phyloP scores from a whole-genome alignment of 2,329 filamentous ascomycete genomes.

The Epichloe typhina region DNA sequence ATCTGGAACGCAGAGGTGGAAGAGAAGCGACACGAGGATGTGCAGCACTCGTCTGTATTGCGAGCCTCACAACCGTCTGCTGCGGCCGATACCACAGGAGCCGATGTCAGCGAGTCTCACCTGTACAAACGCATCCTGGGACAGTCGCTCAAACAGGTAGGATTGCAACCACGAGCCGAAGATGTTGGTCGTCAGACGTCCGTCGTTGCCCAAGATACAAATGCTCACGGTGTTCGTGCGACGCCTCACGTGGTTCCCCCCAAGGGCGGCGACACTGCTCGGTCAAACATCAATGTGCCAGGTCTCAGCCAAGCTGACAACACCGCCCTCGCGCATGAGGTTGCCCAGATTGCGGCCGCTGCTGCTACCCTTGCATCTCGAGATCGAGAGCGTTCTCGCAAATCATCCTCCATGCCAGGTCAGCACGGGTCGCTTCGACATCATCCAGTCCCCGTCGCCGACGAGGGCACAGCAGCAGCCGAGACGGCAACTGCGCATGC shows the following conservation, averaged over 20 bases:
- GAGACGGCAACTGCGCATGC: slow-evolving; percentile 21
- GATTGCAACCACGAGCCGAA: slow-evolving; percentile 44
- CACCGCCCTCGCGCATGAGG: slow-evolving; percentile 65
- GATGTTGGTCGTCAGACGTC: slow-evolving; percentile 29
- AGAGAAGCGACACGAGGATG: slow-evolving; percentile 56
- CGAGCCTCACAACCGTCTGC: slow-evolving; percentile 24
- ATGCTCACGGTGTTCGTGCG: slow-evolving; percentile 30
- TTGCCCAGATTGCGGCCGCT: slow-evolving; percentile 87
- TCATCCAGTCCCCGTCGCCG: slow-evolving; percentile 20
- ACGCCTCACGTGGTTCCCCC: slow-evolving; percentile 73
- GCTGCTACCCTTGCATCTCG: slow-evolving; percentile 77
- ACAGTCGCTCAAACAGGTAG: slow-evolving; percentile 76
- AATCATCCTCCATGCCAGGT: slow-evolving; percentile 20
- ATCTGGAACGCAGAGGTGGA: slow-evolving; percentile 87
- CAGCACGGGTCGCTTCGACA: slow-evolving; percentile 12
- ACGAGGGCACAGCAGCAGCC: slow-evolving; percentile 17
- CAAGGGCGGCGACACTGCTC: slow-evolving; percentile 36
- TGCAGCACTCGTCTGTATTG: slow-evolving; percentile 20
- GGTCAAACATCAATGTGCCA: slow-evolving; percentile 40
- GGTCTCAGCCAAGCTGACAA: slow-evolving; percentile 76
- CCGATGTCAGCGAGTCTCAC: slow-evolving; percentile 73
- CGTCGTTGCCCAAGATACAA: slow-evolving; percentile 16
- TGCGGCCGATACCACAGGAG: slow-evolving; percentile 34
- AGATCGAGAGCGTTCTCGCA: slow-evolving; percentile 38
- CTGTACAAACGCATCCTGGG: slow-evolving; percentile 89